Evolutionary conservation across 2,329 filamentous ascomycete species (phyloP).

Genomic region (Neonectria ditissima): DNA sequence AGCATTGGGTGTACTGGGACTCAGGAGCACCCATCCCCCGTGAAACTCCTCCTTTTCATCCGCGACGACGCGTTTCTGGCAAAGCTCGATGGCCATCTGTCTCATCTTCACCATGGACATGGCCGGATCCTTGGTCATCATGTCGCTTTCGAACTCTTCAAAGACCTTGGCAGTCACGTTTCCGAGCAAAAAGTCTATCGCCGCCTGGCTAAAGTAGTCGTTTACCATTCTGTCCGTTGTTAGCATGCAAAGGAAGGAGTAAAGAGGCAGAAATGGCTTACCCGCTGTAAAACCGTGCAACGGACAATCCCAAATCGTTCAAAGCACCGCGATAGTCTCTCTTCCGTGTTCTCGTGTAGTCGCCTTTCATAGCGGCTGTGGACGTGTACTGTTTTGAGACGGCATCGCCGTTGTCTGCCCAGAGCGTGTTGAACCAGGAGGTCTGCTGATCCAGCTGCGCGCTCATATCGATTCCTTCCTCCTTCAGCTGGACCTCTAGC

Average conservation of each 20-base stretch:
- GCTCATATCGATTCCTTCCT: constrained; percentile 81
- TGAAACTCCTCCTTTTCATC: constrained; percentile 87
- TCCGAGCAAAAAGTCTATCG: constrained; percentile 93
- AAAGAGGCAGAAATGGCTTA: constrained; percentile 51
- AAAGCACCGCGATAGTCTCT: constrained; percentile 91
- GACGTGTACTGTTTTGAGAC: constrained; percentile 97
- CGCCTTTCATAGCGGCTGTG: constrained; percentile 94
- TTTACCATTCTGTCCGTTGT: constrained; percentile 83
- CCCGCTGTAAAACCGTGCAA: constrained; percentile 80
- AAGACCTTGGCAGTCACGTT: constrained; percentile 88
- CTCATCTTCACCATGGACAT: constrained; percentile 87
- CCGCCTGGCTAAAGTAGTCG: constrained; percentile 95
- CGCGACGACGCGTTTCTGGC: constrained; percentile 85
- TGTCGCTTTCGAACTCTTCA: constrained; percentile 91
- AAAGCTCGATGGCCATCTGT: constrained; percentile 90
- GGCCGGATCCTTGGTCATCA: constrained; percentile 93
- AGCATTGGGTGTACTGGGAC: constrained; percentile 77
- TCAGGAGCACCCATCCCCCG: constrained; percentile 89
- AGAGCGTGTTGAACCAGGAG: constrained; percentile 94
- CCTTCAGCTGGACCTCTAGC: constrained; percentile 81
- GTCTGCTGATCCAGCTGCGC: constrained; percentile 82
- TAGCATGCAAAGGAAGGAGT: constrained; percentile 14
- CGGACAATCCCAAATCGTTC: constrained; percentile 89
- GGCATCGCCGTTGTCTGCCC: constrained; percentile 97
- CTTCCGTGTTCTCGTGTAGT: constrained; percentile 92